These are phyloP conservation scores for Phytophthora cactorum DNA, from an alignment of 352 stramenopile species.

Conservation along the genomic window DNA sequence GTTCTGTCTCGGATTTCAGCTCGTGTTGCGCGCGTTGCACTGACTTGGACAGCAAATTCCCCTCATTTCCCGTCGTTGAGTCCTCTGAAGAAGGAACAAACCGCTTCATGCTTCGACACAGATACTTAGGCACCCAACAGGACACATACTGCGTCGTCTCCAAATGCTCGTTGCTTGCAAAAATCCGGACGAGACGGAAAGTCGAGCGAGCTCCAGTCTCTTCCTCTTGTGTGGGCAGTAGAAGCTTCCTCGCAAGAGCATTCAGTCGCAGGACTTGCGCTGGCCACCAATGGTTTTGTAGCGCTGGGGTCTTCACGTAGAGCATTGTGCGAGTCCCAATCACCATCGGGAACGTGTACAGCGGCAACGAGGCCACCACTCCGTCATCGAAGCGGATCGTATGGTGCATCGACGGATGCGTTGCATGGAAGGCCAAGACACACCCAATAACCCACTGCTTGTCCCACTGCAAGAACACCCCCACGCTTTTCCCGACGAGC, in stretches of 20 bases:
- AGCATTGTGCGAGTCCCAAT: constrained; percentile 71
- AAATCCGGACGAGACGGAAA: constrained; percentile 75
- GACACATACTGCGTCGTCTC: constrained; percentile 59
- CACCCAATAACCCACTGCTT: constrained; percentile 82
- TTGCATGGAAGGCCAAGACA: constrained; percentile 65
- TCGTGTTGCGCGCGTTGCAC: constrained; percentile 36
- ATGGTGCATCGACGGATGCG: constrained; percentile 56
- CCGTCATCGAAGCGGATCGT: constrained; percentile 79
- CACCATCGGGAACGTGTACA: constrained; percentile 76
- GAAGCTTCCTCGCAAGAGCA: constrained; percentile 53
- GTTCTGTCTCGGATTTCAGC: constrained; percentile 25
- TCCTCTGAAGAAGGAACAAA: constrained; percentile 22
- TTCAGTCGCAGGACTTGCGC: constrained; percentile 76
- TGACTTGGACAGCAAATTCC: constrained; percentile 27
- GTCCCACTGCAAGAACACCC: constrained; percentile 75
- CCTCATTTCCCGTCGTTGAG: constrained; percentile 9
- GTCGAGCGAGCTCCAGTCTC: constrained; percentile 33
- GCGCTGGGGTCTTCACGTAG: constrained; percentile 68
- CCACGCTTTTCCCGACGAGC: constrained; percentile 75
- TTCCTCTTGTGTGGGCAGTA: constrained; percentile 50
- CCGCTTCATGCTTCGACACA: constrained; percentile 62
- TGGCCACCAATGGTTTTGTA: constrained; percentile 79
- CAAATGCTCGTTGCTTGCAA: constrained; percentile 30
- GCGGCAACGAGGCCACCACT: constrained; percentile 55
- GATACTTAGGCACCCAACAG: constrained; percentile 79